A percentile compares a stretch with the other conserved stretches of the same genome.
Evolutionary conservation across 2,329 filamentous ascomycete species (phyloP).

Genomic region (Fusarium abutilonis): DNA sequence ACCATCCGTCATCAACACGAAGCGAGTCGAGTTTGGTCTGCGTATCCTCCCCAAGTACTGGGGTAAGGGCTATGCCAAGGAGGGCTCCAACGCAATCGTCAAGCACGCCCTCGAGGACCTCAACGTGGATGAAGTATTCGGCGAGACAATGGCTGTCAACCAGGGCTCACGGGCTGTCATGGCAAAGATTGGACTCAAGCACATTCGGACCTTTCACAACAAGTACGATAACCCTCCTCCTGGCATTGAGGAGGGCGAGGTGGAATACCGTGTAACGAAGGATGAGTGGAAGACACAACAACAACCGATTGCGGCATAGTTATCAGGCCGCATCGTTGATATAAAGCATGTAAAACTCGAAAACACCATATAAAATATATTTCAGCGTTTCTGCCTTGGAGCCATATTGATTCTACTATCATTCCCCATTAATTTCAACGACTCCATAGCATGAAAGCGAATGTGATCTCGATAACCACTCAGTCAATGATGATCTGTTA

Average conservation of each 20-base stretch:
- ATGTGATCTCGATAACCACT: not conserved
- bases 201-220: constrained; percentile 39
- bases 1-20: constrained; percentile 16
- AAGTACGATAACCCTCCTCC: constrained; percentile 42
- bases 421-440: constrained; percentile 19
- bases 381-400: not conserved
- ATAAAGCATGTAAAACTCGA: not conserved
- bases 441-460: too few species aligned
- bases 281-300: constrained; percentile 35
- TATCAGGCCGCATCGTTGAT: not conserved
- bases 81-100: constrained; percentile 44
- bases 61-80: constrained; percentile 47
- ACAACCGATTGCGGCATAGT: constrained; percentile 13
- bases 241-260: constrained; percentile 44
- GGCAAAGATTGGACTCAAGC: constrained; percentile 34
- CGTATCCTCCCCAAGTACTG: constrained; percentile 45
- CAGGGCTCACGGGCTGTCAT: constrained; percentile 41
- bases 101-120: constrained; percentile 46
- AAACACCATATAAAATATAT: not conserved
- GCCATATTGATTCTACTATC: not conserved
- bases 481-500: not conserved
- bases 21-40: constrained; percentile 43
- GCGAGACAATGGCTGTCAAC: constrained; percentile 48
- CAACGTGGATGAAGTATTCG: constrained; percentile 38
- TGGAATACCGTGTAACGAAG: constrained; percentile 40